Percentiles rank a stretch among this genome's conserved stretches.
phyloP scores from a whole-genome alignment of 83 land plant genomes.

The Thuja plicata region DNA sequence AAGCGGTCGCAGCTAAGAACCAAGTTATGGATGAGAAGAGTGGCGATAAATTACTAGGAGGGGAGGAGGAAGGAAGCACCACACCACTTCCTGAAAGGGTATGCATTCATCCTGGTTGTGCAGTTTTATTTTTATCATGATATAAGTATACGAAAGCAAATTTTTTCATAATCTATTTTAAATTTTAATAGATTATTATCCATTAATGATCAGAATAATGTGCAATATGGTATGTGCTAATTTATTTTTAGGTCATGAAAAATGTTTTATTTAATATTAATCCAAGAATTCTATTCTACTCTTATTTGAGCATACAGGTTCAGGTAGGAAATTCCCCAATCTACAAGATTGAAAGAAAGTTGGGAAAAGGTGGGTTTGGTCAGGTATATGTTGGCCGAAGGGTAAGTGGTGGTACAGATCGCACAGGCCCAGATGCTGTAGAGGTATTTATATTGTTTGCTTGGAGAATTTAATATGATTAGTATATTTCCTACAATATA shows the following conservation, averaged over 20 bases:
- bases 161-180: not conserved
- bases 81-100: constrained; percentile 51
- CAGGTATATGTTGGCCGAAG: constrained; percentile 84
- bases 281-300: not conserved
- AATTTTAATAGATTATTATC: not conserved
- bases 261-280: not conserved
- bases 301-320: constrained; percentile 38
- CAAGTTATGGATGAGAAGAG: constrained; percentile 42
- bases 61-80: constrained; percentile 31
- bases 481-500: not conserved
- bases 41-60: constrained; percentile 30
- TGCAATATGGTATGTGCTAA: not conserved
- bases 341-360: constrained; percentile 70
- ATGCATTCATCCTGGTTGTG: constrained; percentile 7
- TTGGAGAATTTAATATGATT: not conserved
- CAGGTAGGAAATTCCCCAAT: constrained; percentile 75
- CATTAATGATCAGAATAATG: not conserved
- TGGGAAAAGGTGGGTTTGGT: constrained; percentile 89
- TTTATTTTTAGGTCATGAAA: not conserved
- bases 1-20: constrained; percentile 16
- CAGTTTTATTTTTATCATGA: not conserved
- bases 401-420: constrained; percentile 57
- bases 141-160: not conserved
- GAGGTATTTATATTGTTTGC: constrained; percentile 44
- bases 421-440: constrained; percentile 62